Base-by-base conservation (phyloP, 1,284 basidiomycete species). In the Cystobasidiaceae sp. region DNA sequence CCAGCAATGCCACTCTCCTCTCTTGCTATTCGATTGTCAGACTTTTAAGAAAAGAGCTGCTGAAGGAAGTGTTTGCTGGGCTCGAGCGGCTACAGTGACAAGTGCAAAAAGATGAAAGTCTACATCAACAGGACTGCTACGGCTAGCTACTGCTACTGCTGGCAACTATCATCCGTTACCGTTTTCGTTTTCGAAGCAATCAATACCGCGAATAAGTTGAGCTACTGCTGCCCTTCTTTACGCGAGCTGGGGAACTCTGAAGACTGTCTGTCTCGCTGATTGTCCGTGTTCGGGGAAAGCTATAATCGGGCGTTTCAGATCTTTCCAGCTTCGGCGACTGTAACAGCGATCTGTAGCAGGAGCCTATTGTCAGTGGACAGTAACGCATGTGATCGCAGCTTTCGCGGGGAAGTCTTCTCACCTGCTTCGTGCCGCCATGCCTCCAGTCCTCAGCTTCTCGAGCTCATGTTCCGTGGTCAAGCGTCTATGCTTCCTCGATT, bases 391-490 rank as follows among this genome's bases (percentile, higher is more conserved):
- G 11, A n/a, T 39, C 11, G 37, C 37, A 39, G 37, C 37, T 39
- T 11, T 11, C 11, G n/a, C 37, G 11, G 11, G 11, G n/a, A 11
- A 39, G n/a, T 11, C 11, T n/a, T 30, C 54, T 56, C 23, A 56
- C 54, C 30, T 43, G n/a, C 21, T 56, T 25, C 54, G 32, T 28
- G 54, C 41, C 19, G 54, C 54, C 8, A 56, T 28, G 39, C 54
- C 54, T 8, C 54, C 41, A 21, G 33, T 44, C 7, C 41, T 25
- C 8, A 73, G 48, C 11, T 43, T 51, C 39, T 50, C 67, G 8
- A 73, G n/a, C 17, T 73, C 72, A 23, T 68, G 64, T 15, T 68
- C 70, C 44, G 69, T 68, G 41, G 72, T 73, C 30, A 66, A 56
- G 27, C 72, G 51, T 4, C 72, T 59, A 23, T 32, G 32, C 33